phyloP scores from a whole-genome alignment of 176 grass and related monocot genomes.

The barley (Hordeum vulgare) region DNA sequence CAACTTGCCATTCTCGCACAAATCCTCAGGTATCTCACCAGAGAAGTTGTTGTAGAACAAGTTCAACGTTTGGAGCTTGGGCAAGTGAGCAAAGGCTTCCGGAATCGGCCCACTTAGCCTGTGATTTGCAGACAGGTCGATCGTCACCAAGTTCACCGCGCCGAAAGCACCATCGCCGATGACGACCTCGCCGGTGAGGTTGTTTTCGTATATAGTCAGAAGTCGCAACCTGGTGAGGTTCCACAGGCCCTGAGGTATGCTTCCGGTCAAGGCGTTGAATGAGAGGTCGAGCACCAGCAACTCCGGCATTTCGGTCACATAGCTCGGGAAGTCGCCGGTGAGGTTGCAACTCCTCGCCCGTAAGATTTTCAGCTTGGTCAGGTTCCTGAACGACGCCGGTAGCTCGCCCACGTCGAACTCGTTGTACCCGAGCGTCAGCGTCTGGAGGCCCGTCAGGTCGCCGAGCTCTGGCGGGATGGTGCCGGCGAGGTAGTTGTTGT shows the following conservation, averaged over 20 bases:
- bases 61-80: slow-evolving; percentile 8
- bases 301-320: slow-evolving; percentile 9
- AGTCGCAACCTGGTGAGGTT: slow-evolving; percentile 17
- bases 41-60: slow-evolving; percentile 46
- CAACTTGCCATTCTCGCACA: too few species aligned
- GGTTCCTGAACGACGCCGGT: slow-evolving; percentile 43
- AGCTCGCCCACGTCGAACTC: slow-evolving; percentile 10
- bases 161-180: slow-evolving; percentile 13
- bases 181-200: slow-evolving; percentile 19
- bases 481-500: slow-evolving; percentile 34
- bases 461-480: slow-evolving; percentile 42
- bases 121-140: slow-evolving; percentile 39
- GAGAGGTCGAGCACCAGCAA: slow-evolving; percentile 31
- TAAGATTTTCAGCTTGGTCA: slow-evolving; percentile 15
- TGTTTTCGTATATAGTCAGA: slow-evolving; percentile 20
- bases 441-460: slow-evolving; percentile 29
- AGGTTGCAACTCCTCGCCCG: slow-evolving; percentile 3
- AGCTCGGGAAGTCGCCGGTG: slow-evolving; percentile 36
- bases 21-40: slow-evolving; percentile 49
- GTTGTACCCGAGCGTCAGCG: slow-evolving; percentile 18
- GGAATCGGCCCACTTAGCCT: slow-evolving; percentile 48
- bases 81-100: slow-evolving; percentile 28
- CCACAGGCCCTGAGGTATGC: slow-evolving; percentile 55
- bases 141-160: neutral
- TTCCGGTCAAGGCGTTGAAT: slow-evolving; percentile 22